Evolutionary conservation across 1,284 basidiomycete species (phyloP).

Genomic region (Hypsizygus ulmarius): DNA sequence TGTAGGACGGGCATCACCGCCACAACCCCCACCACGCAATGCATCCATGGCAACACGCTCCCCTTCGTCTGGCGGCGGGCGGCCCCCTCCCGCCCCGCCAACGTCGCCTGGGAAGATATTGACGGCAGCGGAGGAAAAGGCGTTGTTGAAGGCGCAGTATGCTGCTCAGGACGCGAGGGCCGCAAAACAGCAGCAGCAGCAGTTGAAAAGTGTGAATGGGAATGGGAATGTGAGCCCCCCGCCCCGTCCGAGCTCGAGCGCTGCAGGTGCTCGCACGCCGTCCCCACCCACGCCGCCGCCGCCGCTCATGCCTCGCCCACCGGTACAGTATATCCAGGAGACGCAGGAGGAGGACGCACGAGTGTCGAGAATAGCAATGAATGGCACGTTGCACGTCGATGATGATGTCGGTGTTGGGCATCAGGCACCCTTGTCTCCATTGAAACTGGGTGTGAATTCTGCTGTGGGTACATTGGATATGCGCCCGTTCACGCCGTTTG

Average conservation of each 20-base stretch:
- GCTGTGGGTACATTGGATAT: slow-evolving; percentile 29
- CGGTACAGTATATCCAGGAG: slow-evolving; percentile 73
- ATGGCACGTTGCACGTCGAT: slow-evolving; percentile 27
- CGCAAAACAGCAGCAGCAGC: slow-evolving; percentile 18
- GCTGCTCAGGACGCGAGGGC: slow-evolving; percentile 46
- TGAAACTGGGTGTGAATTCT: slow-evolving; percentile 14
- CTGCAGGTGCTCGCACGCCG: neutral
- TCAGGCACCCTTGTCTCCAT: neutral
- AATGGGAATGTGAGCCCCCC: slow-evolving; percentile 19
- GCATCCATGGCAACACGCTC: slow-evolving; percentile 14
- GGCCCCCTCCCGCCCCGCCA: slow-evolving; percentile 6
- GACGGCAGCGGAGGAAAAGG: slow-evolving; percentile 77
- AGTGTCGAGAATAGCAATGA: slow-evolving; percentile 35
- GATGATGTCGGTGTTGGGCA: slow-evolving; percentile 12
- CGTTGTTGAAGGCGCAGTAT: slow-evolving; percentile 58
- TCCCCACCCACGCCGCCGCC: slow-evolving; percentile 42
- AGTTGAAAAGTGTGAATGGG: slow-evolving; percentile 16
- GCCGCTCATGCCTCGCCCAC: slow-evolving; percentile 69
- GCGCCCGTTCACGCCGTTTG: slow-evolving; percentile 45
- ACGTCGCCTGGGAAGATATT: slow-evolving; percentile 39
- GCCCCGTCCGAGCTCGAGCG: slow-evolving; percentile 13
- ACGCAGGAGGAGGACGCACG: slow-evolving; percentile 69
- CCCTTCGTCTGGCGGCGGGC: slow-evolving; percentile 5
- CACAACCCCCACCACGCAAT: slow-evolving; percentile 25
- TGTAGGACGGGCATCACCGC: slow-evolving; percentile 13